These are phyloP conservation scores for Eutrema heterophyllum DNA, from an alignment of 345 rosid species.

Conservation along the genomic window DNA sequence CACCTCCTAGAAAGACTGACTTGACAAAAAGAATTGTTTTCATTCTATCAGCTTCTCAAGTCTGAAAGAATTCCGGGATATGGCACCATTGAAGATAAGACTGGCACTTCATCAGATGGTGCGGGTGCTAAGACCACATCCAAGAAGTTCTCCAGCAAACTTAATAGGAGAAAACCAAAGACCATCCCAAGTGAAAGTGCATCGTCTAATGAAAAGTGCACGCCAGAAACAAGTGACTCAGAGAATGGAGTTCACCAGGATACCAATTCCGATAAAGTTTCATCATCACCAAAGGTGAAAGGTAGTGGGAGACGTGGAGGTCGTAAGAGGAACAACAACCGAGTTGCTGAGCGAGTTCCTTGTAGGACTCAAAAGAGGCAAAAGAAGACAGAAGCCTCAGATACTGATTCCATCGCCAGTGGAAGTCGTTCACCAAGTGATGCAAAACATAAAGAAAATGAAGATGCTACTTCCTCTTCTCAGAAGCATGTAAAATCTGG, in stretches of 20 bases:
- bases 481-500: constrained; percentile 62
- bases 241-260: constrained; percentile 63
- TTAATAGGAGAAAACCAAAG: constrained; percentile 47
- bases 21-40: not conserved
- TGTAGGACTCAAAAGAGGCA: constrained; percentile 77
- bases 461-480: constrained; percentile 73
- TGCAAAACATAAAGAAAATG: constrained; percentile 66
- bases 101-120: constrained; percentile 53
- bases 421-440: constrained; percentile 47
- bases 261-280: constrained; percentile 33
- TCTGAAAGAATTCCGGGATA: constrained; percentile 42
- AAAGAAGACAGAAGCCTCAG: constrained; percentile 63
- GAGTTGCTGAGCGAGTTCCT: constrained; percentile 80
- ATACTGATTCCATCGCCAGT: constrained; percentile 71
- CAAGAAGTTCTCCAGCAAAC: constrained; percentile 48
- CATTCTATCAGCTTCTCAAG: constrained; percentile 50
- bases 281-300: constrained; percentile 61
- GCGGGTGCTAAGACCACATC: constrained; percentile 36
- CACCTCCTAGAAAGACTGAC: not conserved
- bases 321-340: constrained; percentile 81
- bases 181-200: constrained; percentile 89
- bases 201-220: constrained; percentile 75
- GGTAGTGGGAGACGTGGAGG: constrained; percentile 52
- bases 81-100: constrained; percentile 48
- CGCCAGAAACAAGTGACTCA: constrained; percentile 84